Conservation (phyloP, 2,329 filamentous ascomycete species). For the Epichloe gansuensis region DNA sequence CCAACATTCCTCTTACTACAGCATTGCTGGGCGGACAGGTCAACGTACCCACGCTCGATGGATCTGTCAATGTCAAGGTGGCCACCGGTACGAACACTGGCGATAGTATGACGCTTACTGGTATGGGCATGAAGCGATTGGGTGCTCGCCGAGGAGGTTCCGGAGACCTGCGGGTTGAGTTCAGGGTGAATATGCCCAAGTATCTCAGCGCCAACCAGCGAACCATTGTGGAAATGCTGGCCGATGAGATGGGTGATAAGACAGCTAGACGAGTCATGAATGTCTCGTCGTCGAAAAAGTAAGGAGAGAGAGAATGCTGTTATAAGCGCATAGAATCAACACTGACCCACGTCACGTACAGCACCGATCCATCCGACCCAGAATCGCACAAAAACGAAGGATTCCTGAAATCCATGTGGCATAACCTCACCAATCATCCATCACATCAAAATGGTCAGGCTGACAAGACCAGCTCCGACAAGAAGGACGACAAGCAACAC, state of each 20-base stretch:
- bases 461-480: conserved; percentile 9
- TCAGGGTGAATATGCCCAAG: conserved; percentile 91
- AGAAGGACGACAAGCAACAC: conserved; percentile 10
- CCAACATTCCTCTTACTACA: conserved; percentile 82
- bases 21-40: conserved; percentile 87
- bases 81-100: conserved; percentile 85
- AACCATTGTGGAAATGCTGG: conserved; percentile 87
- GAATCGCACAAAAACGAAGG: conserved; percentile 67
- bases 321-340: not conserved
- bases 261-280: conserved; percentile 90
- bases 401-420: conserved; percentile 88
- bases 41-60: conserved; percentile 78
- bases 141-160: conserved; percentile 51
- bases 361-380: conserved; percentile 15
- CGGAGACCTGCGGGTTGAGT: conserved; percentile 87
- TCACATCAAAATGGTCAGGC: conserved; percentile 32
- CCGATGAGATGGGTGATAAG: conserved; percentile 91
- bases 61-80: conserved; percentile 81
- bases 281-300: conserved; percentile 28
- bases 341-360: not conserved
- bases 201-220: conserved; percentile 85
- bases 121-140: conserved; percentile 90
- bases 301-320: not conserved
- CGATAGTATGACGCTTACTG: conserved; percentile 76
- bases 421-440: conserved; percentile 72